Base-by-base conservation (phyloP, 768 basidiomycete species). In the Leccinellum rugosiceps region DNA sequence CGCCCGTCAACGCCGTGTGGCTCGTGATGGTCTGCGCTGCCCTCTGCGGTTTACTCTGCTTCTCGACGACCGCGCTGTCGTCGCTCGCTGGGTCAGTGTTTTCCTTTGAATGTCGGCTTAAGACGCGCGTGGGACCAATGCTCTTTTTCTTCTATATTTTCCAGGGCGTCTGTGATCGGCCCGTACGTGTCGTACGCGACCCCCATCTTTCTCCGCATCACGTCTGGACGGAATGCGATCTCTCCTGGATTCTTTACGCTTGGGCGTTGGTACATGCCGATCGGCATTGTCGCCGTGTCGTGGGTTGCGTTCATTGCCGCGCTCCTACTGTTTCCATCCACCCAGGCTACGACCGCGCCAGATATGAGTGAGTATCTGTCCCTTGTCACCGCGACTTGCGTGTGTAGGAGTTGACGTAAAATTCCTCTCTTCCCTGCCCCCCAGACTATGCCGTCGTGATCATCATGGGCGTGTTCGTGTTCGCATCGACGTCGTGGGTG, bases 1-100 rank as follows among this genome's bases (percentile, higher is more conserved):
- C 88, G 8, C 87, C 87, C 0, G 86, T 88, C 13, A 83, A 88
- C 58, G 87, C 87, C 3, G 88, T 87, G 7, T 90, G 87, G 88
- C 76, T 89, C 47, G 87, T 88, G 26, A 85, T 88, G 72, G 67
- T 70, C 31, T 66, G 72, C 46, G 68, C 87, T 10, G 83, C 74
- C 4, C 61, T 89, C 32, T 84, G 82, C 51, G 87, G 87, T 10
- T 69, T 87, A 3, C 69, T 89, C 8, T 85, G 87, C 0, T 89
- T 89, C 68, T 87, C 84, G 4, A 66, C 66, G 38, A 76, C 87
- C 1, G 87, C 86, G 6, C 67, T 88, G 41, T 75, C 81, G 10
- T 88, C 87, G 23, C 79, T 87, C 23, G 86, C 87, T 3, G 85
- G 86, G 87, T 88, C 58, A 32, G 77, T 72, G 2, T 9, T 41